phyloP scores from a whole-genome alignment of 169 alveolate species.

The Cryptosporidium sp. region DNA sequence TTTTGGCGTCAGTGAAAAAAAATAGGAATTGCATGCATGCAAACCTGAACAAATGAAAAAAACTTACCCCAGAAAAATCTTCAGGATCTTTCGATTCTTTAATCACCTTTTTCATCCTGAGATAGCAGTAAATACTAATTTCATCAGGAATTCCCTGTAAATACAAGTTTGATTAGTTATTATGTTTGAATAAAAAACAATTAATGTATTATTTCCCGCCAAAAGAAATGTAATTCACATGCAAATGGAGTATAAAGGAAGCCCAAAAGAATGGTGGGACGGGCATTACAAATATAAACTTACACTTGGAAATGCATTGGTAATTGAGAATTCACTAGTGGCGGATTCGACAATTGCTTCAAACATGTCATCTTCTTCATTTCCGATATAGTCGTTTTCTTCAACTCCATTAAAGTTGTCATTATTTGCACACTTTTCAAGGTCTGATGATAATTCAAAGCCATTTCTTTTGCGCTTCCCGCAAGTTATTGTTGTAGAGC shows the following conservation, averaged over 20 bases:
- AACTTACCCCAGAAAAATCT: slow-evolving; percentile 68
- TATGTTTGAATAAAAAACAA: too few relatives aligned
- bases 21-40: neutral
- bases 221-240: neutral
- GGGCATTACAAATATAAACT: slow-evolving; percentile 4
- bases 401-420: neutral
- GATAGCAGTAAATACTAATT: slow-evolving; percentile 43
- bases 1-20: neutral
- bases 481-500: neutral
- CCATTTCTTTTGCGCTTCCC: slow-evolving; percentile 4
- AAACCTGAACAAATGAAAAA: neutral
- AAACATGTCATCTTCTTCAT: slow-evolving; percentile 73
- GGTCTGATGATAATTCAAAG: neutral
- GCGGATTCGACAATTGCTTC: slow-evolving; percentile 74
- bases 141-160: slow-evolving; percentile 66
- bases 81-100: slow-evolving; percentile 63
- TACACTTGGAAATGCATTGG: slow-evolving; percentile 47
- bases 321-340: slow-evolving; percentile 31
- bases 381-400: neutral
- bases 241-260: neutral
- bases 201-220: neutral
- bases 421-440: neutral
- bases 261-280: neutral
- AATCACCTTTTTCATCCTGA: slow-evolving; percentile 27
- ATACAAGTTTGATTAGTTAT: neutral